These are phyloP conservation scores for Trichoderma atroviride DNA, from an alignment of 2,329 filamentous ascomycete genomes.

Conservation along the genomic window DNA sequence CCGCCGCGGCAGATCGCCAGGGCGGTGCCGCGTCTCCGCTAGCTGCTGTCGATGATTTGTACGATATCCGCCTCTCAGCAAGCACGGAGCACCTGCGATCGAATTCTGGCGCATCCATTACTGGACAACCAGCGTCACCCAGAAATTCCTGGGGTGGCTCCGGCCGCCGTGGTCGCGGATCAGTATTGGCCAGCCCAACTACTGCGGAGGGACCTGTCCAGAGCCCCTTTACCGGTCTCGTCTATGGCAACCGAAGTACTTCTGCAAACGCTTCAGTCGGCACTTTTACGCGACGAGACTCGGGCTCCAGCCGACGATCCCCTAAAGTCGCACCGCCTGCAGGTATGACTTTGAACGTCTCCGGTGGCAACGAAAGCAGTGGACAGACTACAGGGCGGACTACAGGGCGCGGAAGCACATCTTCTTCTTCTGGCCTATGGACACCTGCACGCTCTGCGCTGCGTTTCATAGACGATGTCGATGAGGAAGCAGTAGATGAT, in stretches of 20 bases:
- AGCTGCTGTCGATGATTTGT: constrained; percentile 61
- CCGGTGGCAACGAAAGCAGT: constrained; percentile 7
- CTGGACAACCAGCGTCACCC: constrained; percentile 40
- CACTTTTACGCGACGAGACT: constrained; percentile 37
- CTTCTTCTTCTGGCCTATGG: constrained; percentile 39
- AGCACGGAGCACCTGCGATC: constrained; percentile 72
- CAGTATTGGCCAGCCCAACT: constrained; percentile 32
- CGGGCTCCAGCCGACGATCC: constrained; percentile 34
- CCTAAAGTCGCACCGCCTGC: constrained; percentile 30
- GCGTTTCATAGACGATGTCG: constrained; percentile 50
- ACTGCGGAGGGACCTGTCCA: constrained; percentile 33
- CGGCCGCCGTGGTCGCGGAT: constrained; percentile 42
- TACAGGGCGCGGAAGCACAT: constrained; percentile 25
- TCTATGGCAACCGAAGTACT: constrained; percentile 46
- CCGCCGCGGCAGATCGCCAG: constrained; percentile 33
- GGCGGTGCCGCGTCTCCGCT: constrained; percentile 34
- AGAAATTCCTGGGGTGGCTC: constrained; percentile 37
- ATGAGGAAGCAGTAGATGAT: constrained; percentile 50
- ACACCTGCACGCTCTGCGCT: constrained; percentile 44
- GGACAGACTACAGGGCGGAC: not conserved
- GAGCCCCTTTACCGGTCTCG: constrained; percentile 45
- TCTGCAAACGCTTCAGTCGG: constrained; percentile 47
- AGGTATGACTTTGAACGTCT: constrained; percentile 31
- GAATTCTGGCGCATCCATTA: constrained; percentile 41
- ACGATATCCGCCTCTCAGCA: constrained; percentile 74